Evolutionary conservation across 805 yeast species (phyloP), one percentile per base, ranked within the genome.

Genomic region (Torulaspora indica): DNA sequence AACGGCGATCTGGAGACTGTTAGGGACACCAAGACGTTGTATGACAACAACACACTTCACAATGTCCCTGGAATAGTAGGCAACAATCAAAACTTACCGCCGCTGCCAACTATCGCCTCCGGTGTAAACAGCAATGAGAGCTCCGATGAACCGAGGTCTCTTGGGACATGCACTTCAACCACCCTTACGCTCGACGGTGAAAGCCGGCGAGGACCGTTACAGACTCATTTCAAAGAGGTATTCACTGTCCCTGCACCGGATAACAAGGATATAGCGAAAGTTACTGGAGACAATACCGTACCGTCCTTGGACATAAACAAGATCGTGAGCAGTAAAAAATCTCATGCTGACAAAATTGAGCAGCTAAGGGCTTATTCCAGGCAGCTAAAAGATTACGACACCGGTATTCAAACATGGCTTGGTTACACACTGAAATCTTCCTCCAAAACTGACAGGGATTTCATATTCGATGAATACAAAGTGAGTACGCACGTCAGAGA

Each of bases 371-470:
- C 40, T 5, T 14, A 66, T 74, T 48, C 58, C 47, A 17, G 72
- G 67, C 45, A 77, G 73, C 32, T 65, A 43, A 45, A 60, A 1
- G 67, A 64, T 5, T 72, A 69, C 49, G 80, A 80, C 40, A 71
- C 81, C 0, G 86, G 86, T 1, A 61, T 82, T n/a, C 71, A 71
- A 18, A 66, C 70, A 1, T 82, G 85, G 82, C 67, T 80, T 9
- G 49, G 57, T 22, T 62, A 60, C 41, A 60, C 72, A 0, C 40
- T 68, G 29, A 60, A 61, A 17, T 58, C 67, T 2, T 51, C 59
- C 1, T 37, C 56, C 1, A 49, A 45, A 14, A 56, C 61, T 8
- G 69, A 67, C 48, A 61, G 49, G 29, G 66, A 58, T 40, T 63
- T 44, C 46, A 46, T 52, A 46, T 61, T 49, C 42, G 58, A 60